phyloP scores from a whole-genome alignment of 2,329 filamentous ascomycete species.

The Penicillium sp. region DNA sequence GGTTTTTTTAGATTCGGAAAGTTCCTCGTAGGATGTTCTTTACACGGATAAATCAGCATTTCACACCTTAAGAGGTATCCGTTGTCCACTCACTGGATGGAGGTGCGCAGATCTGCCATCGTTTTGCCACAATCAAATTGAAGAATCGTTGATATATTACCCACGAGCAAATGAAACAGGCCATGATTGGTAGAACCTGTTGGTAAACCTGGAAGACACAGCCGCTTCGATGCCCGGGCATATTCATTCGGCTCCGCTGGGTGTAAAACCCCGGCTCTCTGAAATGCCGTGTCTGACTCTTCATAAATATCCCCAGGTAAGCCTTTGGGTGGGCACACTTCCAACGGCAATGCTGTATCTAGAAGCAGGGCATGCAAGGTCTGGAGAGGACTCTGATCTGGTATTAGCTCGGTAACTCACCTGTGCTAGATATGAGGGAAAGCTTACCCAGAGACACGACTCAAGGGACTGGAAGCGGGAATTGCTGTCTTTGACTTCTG shows the following conservation, averaged over 20 bases:
- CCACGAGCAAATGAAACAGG: constrained; percentile 36
- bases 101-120: constrained; percentile 43
- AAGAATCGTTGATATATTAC: constrained; percentile 35
- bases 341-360: neutral
- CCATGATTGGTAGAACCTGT: constrained; percentile 34
- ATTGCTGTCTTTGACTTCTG: constrained; percentile 24
- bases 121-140: constrained; percentile 34
- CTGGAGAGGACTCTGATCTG: constrained; percentile 27
- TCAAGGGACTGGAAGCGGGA: constrained; percentile 25
- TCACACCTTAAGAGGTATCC: neutral
- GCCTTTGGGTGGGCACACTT: neutral
- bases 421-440: neutral
- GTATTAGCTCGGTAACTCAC: constrained; percentile 15
- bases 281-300: constrained; percentile 2
- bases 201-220: constrained; percentile 36
- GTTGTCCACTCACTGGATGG: constrained; percentile 50
- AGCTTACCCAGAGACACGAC: constrained; percentile 35
- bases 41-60: constrained; percentile 11
- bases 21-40: constrained; percentile 47
- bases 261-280: constrained; percentile 12
- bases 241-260: constrained; percentile 20
- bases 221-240: constrained; percentile 35
- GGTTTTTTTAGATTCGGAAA: constrained; percentile 54
- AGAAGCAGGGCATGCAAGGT: constrained; percentile 16
- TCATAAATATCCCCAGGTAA: neutral